A percentile compares a stretch with the other conserved stretches of the same genome.
These are phyloP conservation scores for Lavandula angustifolia DNA, from an alignment of 257 asterid species.

Conservation along the genomic window DNA sequence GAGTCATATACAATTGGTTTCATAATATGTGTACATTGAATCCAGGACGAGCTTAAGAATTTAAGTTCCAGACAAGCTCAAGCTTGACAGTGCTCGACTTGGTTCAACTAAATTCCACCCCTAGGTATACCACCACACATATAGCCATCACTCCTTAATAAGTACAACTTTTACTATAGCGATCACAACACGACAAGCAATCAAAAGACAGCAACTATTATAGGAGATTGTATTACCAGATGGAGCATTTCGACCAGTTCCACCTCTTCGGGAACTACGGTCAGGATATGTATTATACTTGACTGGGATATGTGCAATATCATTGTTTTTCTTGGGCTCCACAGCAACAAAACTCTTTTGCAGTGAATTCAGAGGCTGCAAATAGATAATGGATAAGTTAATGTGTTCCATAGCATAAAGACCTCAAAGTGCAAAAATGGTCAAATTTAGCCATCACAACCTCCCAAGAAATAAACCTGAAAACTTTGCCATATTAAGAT, in stretches of 20 bases:
- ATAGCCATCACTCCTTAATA: background rate
- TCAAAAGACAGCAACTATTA: slow-evolving; percentile 12
- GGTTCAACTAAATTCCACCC: background rate
- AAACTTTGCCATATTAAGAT: background rate
- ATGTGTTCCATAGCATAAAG: background rate
- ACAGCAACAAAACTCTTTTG: slow-evolving; percentile 44
- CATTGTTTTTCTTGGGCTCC: slow-evolving; percentile 51
- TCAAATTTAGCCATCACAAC: slow-evolving; percentile 20
- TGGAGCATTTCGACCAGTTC: slow-evolving; percentile 48
- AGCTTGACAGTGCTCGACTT: background rate
- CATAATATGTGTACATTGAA: background rate
- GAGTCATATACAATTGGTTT: background rate
- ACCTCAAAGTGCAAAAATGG: slow-evolving; percentile 14
- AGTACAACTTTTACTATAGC: background rate
- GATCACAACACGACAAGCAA: background rate
- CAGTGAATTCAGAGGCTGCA: slow-evolving; percentile 57
- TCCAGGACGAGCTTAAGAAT: background rate
- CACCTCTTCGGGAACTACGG: slow-evolving; percentile 59
- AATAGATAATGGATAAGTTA: slow-evolving; percentile 24
- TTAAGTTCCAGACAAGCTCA: background rate
- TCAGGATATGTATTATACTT: slow-evolving; percentile 50
- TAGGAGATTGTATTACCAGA: slow-evolving; percentile 52
- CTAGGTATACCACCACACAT: background rate
- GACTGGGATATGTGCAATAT: slow-evolving; percentile 39
- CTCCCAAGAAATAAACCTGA: background rate